These are phyloP conservation scores for Aquilaria sinensis DNA, from an alignment of 345 rosid genomes.

Conservation along the genomic window DNA sequence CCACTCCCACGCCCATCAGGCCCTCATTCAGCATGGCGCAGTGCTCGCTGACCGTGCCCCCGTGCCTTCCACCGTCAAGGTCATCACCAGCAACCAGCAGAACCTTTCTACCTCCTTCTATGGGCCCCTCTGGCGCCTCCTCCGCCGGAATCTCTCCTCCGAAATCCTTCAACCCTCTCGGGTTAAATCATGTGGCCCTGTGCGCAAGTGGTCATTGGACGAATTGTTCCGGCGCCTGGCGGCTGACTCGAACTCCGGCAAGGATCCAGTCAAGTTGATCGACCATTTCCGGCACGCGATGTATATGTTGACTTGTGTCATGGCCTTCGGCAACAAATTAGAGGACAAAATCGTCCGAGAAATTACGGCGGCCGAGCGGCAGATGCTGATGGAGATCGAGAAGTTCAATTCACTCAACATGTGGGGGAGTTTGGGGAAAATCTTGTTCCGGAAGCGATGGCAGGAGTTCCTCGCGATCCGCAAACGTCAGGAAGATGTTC, in stretches of 20 bases:
- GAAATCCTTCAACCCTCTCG: constrained; percentile 15
- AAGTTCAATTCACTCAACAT: constrained; percentile 6
- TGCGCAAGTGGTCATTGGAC: constrained; percentile 15
- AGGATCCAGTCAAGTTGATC: background rate
- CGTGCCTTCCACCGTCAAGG: constrained; percentile 4
- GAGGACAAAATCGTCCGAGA: constrained; percentile 4
- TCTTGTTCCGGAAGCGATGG: constrained; percentile 1
- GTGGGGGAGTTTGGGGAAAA: constrained; percentile 12
- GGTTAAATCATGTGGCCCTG: constrained; percentile 9
- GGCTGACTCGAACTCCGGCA: background rate
- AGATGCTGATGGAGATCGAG: background rate
- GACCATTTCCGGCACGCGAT: constrained; percentile 4
- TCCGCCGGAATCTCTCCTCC: constrained; percentile 18
- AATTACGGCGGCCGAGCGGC: background rate
- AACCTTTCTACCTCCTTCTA: constrained; percentile 13
- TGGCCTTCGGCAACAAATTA: constrained; percentile 19
- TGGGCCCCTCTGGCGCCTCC: constrained; percentile 19
- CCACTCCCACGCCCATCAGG: constrained; percentile 19
- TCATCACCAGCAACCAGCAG: constrained; percentile 14
- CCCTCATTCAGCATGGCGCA: constrained; percentile 22
- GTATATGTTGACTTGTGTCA: constrained; percentile 10
- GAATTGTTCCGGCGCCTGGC: background rate
- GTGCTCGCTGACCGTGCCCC: constrained; percentile 25
- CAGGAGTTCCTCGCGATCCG: constrained; percentile 1
- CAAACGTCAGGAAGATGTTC: background rate